A percentile compares a stretch with the other conserved stretches of the same genome.
Evolutionary conservation across 2,329 filamentous ascomycete species (phyloP).

Genomic region (Scedosporium boydii): DNA sequence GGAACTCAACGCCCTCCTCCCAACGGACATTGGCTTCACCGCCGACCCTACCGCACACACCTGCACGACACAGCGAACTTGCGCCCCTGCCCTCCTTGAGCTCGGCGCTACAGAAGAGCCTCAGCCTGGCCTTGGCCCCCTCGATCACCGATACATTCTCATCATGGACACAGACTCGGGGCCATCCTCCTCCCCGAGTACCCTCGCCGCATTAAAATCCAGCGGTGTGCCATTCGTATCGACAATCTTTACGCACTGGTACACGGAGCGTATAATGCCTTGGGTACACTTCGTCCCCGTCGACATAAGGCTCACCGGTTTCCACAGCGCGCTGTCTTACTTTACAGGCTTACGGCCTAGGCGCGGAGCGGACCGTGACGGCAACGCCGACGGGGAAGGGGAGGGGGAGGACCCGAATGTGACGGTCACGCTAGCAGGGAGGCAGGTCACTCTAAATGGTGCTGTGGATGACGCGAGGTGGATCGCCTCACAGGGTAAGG

Average conservation of each 20-base stretch:
- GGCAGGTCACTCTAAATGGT: conserved; percentile 4
- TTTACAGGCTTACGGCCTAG: conserved; percentile 50
- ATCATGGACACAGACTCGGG: conserved; percentile 64
- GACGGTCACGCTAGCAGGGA: conserved; percentile 1
- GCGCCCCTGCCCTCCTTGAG: conserved; percentile 40
- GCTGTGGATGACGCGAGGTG: conserved; percentile 43
- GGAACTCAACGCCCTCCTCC: conserved; percentile 43
- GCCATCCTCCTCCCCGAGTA: conserved; percentile 48
- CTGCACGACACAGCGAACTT: conserved; percentile 18
- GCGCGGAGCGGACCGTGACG: conserved; percentile 32
- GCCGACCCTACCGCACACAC: conserved; percentile 4
- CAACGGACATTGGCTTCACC: conserved; percentile 47
- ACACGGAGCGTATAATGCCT: conserved; percentile 60
- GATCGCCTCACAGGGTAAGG: conserved; percentile 56
- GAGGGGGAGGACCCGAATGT: conserved; percentile 20
- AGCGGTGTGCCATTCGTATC: conserved; percentile 60
- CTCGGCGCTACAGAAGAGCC: conserved; percentile 21
- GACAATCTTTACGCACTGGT: conserved; percentile 71
- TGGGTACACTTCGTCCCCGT: conserved; percentile 78
- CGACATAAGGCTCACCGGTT: conserved; percentile 61
- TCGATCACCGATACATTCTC: conserved; percentile 61
- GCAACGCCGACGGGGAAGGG: conserved; percentile 36
- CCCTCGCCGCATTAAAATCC: conserved; percentile 52
- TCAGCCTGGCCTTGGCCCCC: conserved; percentile 36
- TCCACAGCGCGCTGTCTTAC: conserved; percentile 67